phyloP scores from a whole-genome alignment of 179 eudicot genomes.

The Gypsophila paniculata region DNA sequence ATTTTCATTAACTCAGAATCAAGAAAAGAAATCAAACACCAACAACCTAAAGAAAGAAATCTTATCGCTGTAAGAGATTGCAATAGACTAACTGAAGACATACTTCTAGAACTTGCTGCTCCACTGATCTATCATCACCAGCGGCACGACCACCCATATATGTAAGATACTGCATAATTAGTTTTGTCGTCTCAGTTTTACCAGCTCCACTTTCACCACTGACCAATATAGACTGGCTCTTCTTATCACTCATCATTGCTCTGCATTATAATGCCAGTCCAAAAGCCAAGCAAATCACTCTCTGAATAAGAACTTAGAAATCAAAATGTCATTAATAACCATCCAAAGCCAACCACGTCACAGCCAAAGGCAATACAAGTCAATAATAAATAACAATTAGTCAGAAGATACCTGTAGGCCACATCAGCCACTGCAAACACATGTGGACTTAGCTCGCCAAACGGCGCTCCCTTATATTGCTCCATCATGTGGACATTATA shows the following conservation, averaged over 20 bases:
- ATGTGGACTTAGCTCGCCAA: constrained; percentile 99
- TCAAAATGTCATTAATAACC: constrained; percentile 17
- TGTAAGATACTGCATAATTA: constrained; percentile 96
- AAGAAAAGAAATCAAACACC: constrained; percentile 9
- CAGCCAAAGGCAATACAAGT: constrained; percentile 17
- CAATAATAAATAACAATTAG: constrained; percentile 5
- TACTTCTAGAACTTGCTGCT: constrained; percentile 99
- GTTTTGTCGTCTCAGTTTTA: constrained; percentile 93
- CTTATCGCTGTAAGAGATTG: constrained; percentile 12
- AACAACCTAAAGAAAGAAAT: constrained; percentile 11
- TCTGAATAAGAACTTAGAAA: constrained; percentile 18
- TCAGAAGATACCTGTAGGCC: constrained; percentile 65
- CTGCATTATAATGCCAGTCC: constrained; percentile 44
- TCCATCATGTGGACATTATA: constrained; percentile 97
- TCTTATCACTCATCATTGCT: constrained; percentile 78
- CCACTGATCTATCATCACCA: constrained; percentile 82
- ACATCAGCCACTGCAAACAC: constrained; percentile 99
- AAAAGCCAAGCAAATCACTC: constrained; percentile 25
- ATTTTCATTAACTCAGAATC: constrained; percentile 6
- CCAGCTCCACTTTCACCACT: constrained; percentile 99
- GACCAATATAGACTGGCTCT: constrained; percentile 91
- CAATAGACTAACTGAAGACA: constrained; percentile 17
- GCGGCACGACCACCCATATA: constrained; percentile 96
- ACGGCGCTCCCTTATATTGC: constrained; percentile 90
- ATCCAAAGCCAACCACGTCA: constrained; percentile 22